Evolutionary conservation across 1,284 basidiomycete genomes (phyloP), one percentile per base, ranked within the genome.

Genomic region (Tylopilus sp.): DNA sequence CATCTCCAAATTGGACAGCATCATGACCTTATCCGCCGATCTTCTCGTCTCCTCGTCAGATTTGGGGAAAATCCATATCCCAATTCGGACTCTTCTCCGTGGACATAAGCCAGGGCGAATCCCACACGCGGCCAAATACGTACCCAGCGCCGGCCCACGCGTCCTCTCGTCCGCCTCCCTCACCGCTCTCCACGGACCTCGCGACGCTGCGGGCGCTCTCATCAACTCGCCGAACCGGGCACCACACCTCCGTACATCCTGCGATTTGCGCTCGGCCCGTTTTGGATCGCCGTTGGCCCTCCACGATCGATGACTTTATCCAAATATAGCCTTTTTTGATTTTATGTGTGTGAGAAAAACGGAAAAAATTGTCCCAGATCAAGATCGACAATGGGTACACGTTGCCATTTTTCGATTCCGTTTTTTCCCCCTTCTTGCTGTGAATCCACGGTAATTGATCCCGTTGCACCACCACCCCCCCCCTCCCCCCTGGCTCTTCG

Each of bases 1-100:
- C 34, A 36, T 36, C 34, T 36, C 34, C 34, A 45, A 37, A 52
- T 55, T 40, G 46, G 11, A 13, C 19, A 19, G 47, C 47, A 34
- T 52, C 50, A 55, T 64, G 61, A 67, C 58, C 64, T 65, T 64
- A 65, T 67, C 64, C 62, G 63, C 66, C 63, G 63, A 64, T 64
- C 63, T 64, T 52, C 48, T 68, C 65, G 64, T 67, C 56, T 9
- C 59, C 49, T 34, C 45, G 41, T 23, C 38, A 25, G 29, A 44
- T 46, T 59, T 63, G 55, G 53, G 66, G 60, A 21, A 59, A 57
- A 59, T 57, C 64, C 46, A 63, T 55, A 28, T 38, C 65, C 54
- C 25, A 60, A 63, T 55, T 16, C 19, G 49, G 61, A 12, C 15
- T 15, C 40, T 44, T 36, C 44, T 56, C 65, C 61, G 61, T 64